Evolutionary conservation across 2,329 filamentous ascomycete genomes (phyloP).

Genomic region (Aspergillus aculeatinus): DNA sequence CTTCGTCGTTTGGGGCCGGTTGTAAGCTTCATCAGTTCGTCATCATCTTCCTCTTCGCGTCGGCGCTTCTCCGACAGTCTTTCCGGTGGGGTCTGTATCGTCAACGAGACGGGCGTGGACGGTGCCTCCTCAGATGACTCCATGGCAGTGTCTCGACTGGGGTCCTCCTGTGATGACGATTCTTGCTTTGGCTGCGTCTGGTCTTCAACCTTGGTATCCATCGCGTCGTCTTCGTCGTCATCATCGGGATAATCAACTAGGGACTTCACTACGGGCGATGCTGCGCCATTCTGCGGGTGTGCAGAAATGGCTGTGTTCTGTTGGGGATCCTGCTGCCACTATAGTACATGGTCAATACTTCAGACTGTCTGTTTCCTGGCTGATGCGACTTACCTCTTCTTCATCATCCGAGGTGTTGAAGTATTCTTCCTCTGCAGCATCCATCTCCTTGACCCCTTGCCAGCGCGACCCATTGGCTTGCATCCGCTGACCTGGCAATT

Average conservation of each 20-base stretch:
- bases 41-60: slow-evolving; percentile 83
- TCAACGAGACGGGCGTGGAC: slow-evolving; percentile 24
- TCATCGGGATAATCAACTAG: slow-evolving; percentile 92
- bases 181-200: slow-evolving; percentile 19
- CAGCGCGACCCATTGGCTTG: slow-evolving; percentile 61
- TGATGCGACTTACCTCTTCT: slow-evolving; percentile 55
- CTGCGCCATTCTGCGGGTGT: slow-evolving; percentile 56
- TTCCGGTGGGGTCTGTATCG: slow-evolving; percentile 60
- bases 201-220: slow-evolving; percentile 53
- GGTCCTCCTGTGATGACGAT: slow-evolving; percentile 12
- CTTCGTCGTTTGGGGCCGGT: slow-evolving; percentile 47
- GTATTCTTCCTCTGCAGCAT: slow-evolving; percentile 86
- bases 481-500: slow-evolving; percentile 48
- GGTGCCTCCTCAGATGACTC: slow-evolving; percentile 28
- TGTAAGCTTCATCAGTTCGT: slow-evolving; percentile 82
- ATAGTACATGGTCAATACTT: neutral
- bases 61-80: slow-evolving; percentile 84
- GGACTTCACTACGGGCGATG: slow-evolving; percentile 64
- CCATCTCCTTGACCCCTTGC: slow-evolving; percentile 76
- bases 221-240: slow-evolving; percentile 73
- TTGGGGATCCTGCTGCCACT: slow-evolving; percentile 40
- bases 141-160: slow-evolving; percentile 22
- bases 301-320: slow-evolving; percentile 33
- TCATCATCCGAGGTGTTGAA: slow-evolving; percentile 88
- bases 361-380: neutral